Base-by-base conservation (phyloP, 2,329 filamentous ascomycete species). In the Phyllosticta citribraziliensis region DNA sequence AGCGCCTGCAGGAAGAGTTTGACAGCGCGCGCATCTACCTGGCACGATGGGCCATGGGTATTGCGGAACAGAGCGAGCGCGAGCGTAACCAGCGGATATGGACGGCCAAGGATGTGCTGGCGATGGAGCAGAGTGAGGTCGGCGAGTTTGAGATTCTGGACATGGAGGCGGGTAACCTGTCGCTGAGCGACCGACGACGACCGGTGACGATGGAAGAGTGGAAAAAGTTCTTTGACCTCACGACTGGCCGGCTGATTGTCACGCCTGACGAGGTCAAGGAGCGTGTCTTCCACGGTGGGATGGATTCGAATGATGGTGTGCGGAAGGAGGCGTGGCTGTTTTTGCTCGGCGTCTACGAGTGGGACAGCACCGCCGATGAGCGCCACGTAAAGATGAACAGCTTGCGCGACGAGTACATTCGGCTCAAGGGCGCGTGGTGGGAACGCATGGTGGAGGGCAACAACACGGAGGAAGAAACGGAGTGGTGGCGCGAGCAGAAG, bases 321-420 rank as follows among this genome's bases (percentile, higher is more conserved):
- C 82, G 95, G 55, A 97, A 97, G 74, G 92, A 97, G 73, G 94
- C 93, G 0, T 99, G 94, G 94, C 80, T 97, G 0, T 99, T 96
- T 74, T 76, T 99, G 17, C 82, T 99, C 0, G 94, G 90, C 0
- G 88, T 99, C 0, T 89, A 96, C 69, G 87, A 93, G 2, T 99
- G 95, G 95, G 86, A 96, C 67, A 96, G 91, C 73, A 91, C 88
- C 0, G 80, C 80, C 1, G 90, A 96, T 63, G 94, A 99, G 70
- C 84, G 94, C 50, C 89, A 86, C 68, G 90, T 87, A 0, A 83
- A 92, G 67, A 80, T 92, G 67, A 93, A 94, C 55, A 95, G 89
- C 8, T 82, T 95, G 35, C 82, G 94, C 10, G 94, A 99, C 68
- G 91, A 95, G 67, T 99, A 97, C 72, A 89, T 97, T 63, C 88